Conservation (phyloP, 2,329 filamentous ascomycete species). For the Trichophyton equinum region DNA sequence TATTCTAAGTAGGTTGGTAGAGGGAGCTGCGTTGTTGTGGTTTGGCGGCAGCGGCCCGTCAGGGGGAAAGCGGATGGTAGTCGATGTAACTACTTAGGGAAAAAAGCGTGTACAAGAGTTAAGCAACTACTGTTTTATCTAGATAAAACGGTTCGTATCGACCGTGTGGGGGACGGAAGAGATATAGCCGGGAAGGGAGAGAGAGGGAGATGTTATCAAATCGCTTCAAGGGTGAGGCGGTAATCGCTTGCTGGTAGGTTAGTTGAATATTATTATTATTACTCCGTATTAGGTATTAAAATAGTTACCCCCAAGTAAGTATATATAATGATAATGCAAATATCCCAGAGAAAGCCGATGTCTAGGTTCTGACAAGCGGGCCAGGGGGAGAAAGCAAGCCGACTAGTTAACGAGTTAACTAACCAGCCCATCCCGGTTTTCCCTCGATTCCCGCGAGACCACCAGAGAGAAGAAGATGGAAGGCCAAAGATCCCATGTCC, state of each 20-base stretch:
- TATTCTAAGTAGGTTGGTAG: neutral
- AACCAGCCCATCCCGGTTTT: neutral
- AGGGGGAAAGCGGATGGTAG: slow-evolving; percentile 3
- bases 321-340: neutral
- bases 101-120: too few species aligned
- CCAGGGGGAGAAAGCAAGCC: too few species aligned
- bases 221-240: neutral
- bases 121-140: neutral
- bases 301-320: neutral
- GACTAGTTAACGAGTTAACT: too few species aligned
- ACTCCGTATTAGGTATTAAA: too few species aligned
- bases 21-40: neutral
- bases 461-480: neutral
- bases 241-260: neutral
- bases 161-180: neutral
- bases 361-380: too few species aligned
- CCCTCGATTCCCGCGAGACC: neutral
- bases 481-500: neutral
- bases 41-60: neutral
- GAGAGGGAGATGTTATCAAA: neutral
- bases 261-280: too few species aligned
- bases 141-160: neutral
- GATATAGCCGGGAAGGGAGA: neutral
- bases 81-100: too few species aligned
- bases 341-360: neutral